A percentile compares a stretch with the other conserved stretches of the same genome.
phyloP scores from a whole-genome alignment of 306 rosid genomes.

The Lotus japonicus region DNA sequence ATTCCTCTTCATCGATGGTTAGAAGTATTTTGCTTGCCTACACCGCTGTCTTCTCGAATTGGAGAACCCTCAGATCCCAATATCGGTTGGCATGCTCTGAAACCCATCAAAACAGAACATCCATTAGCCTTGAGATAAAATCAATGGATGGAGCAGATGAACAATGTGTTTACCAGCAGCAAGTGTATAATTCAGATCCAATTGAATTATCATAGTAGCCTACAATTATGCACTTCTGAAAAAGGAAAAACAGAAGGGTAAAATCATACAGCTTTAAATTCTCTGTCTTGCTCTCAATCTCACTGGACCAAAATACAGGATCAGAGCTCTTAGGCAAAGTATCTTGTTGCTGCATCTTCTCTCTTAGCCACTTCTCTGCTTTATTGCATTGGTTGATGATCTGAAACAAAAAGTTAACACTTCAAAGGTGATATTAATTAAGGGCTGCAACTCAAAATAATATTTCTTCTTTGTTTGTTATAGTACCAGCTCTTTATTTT shows the following conservation, averaged over 20 bases:
- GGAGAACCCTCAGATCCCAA: slow-evolving; percentile 36
- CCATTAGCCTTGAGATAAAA: slow-evolving; percentile 15
- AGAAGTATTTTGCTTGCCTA: slow-evolving; percentile 28
- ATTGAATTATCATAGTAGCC: not conserved
- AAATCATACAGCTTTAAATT: slow-evolving; percentile 56
- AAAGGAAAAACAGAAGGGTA: not conserved
- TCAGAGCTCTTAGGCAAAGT: slow-evolving; percentile 51
- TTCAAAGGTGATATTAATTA: not conserved
- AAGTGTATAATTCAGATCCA: slow-evolving; percentile 20
- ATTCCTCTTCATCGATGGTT: slow-evolving; percentile 25
- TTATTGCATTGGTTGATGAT: slow-evolving; percentile 52
- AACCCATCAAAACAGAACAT: slow-evolving; percentile 22
- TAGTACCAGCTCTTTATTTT: slow-evolving; percentile 31
- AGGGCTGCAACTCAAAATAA: not conserved
- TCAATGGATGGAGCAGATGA: slow-evolving; percentile 6
- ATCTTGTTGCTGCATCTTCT: slow-evolving; percentile 61
- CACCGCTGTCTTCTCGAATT: slow-evolving; percentile 16
- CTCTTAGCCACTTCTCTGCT: slow-evolving; percentile 79
- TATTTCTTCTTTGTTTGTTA: not conserved
- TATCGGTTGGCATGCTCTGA: slow-evolving; percentile 54
- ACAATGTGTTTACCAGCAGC: too few species aligned
- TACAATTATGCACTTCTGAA: not conserved
- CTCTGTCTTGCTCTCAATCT: slow-evolving; percentile 51
- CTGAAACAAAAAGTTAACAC: slow-evolving; percentile 24
- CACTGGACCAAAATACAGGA: slow-evolving; percentile 48